Conservation (phyloP, 495 filamentous ascomycete species). For the Lindgomyces ingoldianus region DNA sequence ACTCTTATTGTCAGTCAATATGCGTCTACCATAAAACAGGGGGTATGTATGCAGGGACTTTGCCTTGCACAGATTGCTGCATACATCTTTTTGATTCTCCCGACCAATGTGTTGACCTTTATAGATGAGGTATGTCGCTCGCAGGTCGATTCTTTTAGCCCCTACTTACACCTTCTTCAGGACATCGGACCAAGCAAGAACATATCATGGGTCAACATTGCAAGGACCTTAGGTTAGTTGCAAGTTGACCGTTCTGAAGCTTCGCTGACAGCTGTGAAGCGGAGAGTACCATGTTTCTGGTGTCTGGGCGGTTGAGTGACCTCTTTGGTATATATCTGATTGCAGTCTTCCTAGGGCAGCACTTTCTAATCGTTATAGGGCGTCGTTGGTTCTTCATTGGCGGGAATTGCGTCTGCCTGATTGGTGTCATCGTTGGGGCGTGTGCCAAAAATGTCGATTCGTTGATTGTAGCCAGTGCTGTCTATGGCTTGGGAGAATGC, state of each 20-base stretch:
- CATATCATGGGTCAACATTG: constrained; percentile 24
- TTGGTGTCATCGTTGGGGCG: constrained; percentile 39
- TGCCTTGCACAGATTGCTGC: constrained; percentile 23
- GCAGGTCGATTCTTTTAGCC: not conserved
- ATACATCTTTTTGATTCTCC: constrained; percentile 26
- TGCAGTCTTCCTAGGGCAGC: too few species aligned
- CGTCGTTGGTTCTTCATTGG: constrained; percentile 39
- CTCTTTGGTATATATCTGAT: constrained; percentile 7
- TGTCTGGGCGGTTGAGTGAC: constrained; percentile 19
- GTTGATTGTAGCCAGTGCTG: constrained; percentile 30
- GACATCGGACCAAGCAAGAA: constrained; percentile 22
- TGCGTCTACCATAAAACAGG: too few species aligned
- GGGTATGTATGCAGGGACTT: constrained; percentile 18
- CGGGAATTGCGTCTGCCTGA: constrained; percentile 28
- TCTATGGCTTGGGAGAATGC: constrained; percentile 21
- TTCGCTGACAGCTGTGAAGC: not conserved
- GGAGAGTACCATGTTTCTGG: constrained; percentile 1
- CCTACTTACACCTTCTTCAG: not conserved
- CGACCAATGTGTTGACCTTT: constrained; percentile 18
- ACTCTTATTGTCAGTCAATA: constrained; percentile 10
- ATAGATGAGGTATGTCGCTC: constrained; percentile 17
- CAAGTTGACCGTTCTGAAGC: not conserved
- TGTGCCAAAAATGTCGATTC: constrained; percentile 34
- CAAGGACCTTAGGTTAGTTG: constrained; percentile 11
- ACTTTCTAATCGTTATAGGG: not conserved